Base-by-base conservation (phyloP, 73 alveolate genomes). In the Durusdinium trenchii region DNA sequence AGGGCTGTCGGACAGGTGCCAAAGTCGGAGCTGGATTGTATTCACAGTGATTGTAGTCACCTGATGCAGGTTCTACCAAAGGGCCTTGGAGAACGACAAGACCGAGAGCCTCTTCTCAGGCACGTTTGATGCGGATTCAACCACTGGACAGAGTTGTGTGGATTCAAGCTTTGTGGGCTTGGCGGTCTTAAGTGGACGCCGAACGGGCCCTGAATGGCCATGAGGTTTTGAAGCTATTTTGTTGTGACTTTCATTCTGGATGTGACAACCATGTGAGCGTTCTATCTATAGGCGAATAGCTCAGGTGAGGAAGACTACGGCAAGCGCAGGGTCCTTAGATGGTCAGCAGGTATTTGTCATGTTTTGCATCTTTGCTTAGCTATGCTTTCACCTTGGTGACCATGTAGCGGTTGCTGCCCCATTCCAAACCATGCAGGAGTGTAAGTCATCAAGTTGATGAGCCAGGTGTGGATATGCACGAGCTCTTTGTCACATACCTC, bases 301-400 rank as follows among this genome's bases (percentile, higher is more conserved):
- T n/a, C 95, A 85, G 99, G 99, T 42, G 99, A 93, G 93, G 99
- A 93, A 51, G 99, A 93, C 69, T 93, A 93, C 50, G 99, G 99
- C 30, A 93, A 93, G 82, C 99, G 99, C 38, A 10, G 38, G 96
- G 86, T 52, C 47, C 64, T 0, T 12, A 7, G 67, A 9, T 46
- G 60, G 42, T 18, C 20, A 64, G 83, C 52, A 71, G 20, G 67
- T 42, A 23, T 3, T 43, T n/a, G 82, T 67, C 46, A 26, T 23
- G 46, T 69, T 16, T 35, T 35, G 46, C 82, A 7, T 69, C 14
- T 35, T 12, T 35, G 43, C 82, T 35, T 26, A 69, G 69, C 69
- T 23, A 16, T 57, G 12, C 32, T 57, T 57, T 16, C 12, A 57
- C 69, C 69, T 16, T 12, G 69, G 12, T 57, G 69, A 57, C 69